A percentile compares a stretch with the other conserved stretches of the same genome.
These are phyloP conservation scores for Batrachochytrium dendrobatidis DNA, from an alignment of 371 early-diverging fungal genomes.

Conservation along the genomic window DNA sequence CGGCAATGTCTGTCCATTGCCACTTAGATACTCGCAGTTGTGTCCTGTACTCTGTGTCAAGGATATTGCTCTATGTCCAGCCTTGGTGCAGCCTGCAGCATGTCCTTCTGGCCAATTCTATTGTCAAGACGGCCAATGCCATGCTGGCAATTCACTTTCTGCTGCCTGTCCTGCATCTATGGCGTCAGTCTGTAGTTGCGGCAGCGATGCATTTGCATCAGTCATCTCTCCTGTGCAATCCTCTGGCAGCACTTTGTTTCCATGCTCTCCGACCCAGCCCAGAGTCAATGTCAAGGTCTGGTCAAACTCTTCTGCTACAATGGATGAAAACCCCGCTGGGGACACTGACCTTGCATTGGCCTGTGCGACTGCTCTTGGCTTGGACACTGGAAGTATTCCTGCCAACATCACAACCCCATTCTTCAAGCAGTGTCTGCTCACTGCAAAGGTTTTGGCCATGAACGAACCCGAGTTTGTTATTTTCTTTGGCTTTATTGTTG, in stretches of 20 bases:
- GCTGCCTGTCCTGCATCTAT: constrained; percentile 38
- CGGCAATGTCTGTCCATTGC: constrained; percentile 45
- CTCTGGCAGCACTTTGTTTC: constrained; percentile 8
- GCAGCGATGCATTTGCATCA: constrained; percentile 10
- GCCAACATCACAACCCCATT: constrained; percentile 4
- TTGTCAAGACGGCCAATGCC: constrained; percentile 53
- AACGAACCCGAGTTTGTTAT: constrained; percentile 24
- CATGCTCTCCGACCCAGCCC: not conserved
- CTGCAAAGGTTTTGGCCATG: not conserved
- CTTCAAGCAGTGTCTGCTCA: not conserved
- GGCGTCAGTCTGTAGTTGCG: constrained; percentile 28
- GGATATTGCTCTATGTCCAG: constrained; percentile 31
- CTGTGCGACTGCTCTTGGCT: constrained; percentile 6
- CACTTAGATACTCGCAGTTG: constrained; percentile 27
- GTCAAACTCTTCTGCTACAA: not conserved
- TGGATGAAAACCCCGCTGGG: not conserved
- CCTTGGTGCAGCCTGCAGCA: constrained; percentile 25
- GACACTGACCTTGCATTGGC: constrained; percentile 7
- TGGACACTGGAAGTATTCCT: not conserved
- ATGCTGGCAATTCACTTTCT: constrained; percentile 4
- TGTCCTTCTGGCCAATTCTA: constrained; percentile 42
- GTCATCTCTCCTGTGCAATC: constrained; percentile 7
- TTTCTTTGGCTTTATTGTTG: constrained; percentile 20
- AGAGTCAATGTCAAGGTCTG: too few species aligned
- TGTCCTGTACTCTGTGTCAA: constrained; percentile 51